Evolutionary conservation across 148 eudicot species (phyloP), one percentile per base, ranked within the genome.

Genomic region (Camellia japonica): DNA sequence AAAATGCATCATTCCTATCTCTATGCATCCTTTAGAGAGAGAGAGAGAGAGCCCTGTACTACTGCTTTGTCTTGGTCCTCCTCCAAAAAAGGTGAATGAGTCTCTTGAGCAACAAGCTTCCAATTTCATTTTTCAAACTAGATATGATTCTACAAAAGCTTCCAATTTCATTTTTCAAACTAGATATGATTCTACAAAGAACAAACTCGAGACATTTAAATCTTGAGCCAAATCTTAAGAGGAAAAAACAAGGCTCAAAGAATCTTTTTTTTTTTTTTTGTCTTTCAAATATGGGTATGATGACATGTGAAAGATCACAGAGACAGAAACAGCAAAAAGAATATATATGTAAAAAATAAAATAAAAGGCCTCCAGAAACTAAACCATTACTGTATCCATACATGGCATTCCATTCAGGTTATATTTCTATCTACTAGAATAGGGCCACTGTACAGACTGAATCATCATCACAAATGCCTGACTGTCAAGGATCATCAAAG

Each of bases 301-400:
- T 30, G n/a, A 30, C 38, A 1, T 73, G 16, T 38, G 78, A 67
- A 16, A 18, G 23, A 41, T 12, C 44, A 14, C 44, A 14, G 43
- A 19, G 4, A 14, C 51, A 30, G 1, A 30, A 30, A 30, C 56
- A 15, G 19, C 18, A 4, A 49, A 44, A 51, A 13, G 23, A 3
- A 61, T 30, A 46, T 14, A 19, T 59, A 43, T 51, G 10, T 14
- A 70, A 60, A 68, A 4, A 15, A 16, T 15, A 30, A 10, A 43
- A 59, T 43, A 19, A 16, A 47, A 59, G 55, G 64, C 73, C 59
- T 73, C 55, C 16, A 56, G 66, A 73, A 66, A 80, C 43, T 74
- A 80, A 41, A 65, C 64, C 73, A 13, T 55, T 55, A 19, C 78
- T 64, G 38, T 65, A 8, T 63, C 78, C 76, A 6, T 70, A 15